These are phyloP conservation scores for Monascus purpureus DNA, from an alignment of 495 filamentous ascomycete species.

Conservation along the genomic window DNA sequence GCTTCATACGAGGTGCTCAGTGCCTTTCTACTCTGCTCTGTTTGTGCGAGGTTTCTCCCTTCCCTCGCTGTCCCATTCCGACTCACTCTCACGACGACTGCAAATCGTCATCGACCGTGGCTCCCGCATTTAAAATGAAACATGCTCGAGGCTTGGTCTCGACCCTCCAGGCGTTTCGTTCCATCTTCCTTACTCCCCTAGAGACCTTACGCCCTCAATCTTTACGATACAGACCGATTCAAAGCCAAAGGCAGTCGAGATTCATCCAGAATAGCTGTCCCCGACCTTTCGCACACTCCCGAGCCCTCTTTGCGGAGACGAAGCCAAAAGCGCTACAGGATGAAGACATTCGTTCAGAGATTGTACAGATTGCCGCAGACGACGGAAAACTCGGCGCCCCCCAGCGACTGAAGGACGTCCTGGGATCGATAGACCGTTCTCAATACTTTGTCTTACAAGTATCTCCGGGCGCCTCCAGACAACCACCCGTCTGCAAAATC, in stretches of 20 bases:
- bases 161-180: slow-evolving; percentile 24
- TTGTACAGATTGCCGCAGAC: slow-evolving; percentile 41
- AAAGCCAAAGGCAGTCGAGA: slow-evolving; percentile 5
- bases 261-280: slow-evolving; percentile 5
- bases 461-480: slow-evolving; percentile 13
- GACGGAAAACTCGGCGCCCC: slow-evolving; percentile 34
- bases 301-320: slow-evolving; percentile 1
- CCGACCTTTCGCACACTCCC: slow-evolving; percentile 3
- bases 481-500: slow-evolving; percentile 51
- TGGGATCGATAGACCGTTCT: slow-evolving; percentile 32
- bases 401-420: slow-evolving; percentile 22
- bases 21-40: too few species aligned
- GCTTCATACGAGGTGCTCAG: too few species aligned
- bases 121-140: slow-evolving; percentile 27
- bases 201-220: slow-evolving; percentile 6
- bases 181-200: slow-evolving; percentile 17
- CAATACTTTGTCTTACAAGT: slow-evolving; percentile 47
- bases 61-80: neutral
- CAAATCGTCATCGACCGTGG: too few species aligned
- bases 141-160: slow-evolving; percentile 25
- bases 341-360: slow-evolving; percentile 37
- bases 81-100: neutral
- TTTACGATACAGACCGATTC: slow-evolving; percentile 4
- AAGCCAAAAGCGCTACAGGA: slow-evolving; percentile 22
- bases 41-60: slow-evolving; percentile 1